These are phyloP conservation scores for Pseudopediastrum boryanum DNA, from an alignment of 139 green algal genomes.

Conservation along the genomic window DNA sequence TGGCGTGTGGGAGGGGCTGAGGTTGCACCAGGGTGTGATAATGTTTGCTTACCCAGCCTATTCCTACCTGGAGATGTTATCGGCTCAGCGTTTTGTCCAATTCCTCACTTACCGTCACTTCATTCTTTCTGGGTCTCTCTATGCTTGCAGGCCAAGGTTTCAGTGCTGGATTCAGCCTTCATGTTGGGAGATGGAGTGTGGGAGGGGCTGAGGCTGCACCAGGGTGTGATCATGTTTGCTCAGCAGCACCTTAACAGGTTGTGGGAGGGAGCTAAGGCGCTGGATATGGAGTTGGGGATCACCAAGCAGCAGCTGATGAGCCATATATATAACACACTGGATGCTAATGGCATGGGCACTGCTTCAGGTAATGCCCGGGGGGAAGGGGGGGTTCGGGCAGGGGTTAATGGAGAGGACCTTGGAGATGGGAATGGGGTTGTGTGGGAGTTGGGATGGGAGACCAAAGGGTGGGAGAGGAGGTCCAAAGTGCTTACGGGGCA, in stretches of 20 bases:
- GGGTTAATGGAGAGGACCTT: no score
- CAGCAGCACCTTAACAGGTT: constrained; percentile 38
- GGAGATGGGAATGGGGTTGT: no score
- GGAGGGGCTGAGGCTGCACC: constrained; percentile 73
- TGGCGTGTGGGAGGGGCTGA: constrained; percentile 80
- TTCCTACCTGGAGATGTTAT: constrained; percentile 74
- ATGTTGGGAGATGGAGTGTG: constrained; percentile 85
- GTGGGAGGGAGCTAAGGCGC: constrained; percentile 67
- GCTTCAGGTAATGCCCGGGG: constrained; percentile 17
- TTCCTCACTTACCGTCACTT: no score
- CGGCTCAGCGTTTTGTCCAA: no score
- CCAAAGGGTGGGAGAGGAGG: no score
- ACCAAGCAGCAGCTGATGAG: constrained; percentile 34
- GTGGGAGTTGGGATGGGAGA: no score
- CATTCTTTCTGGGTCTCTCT: no score
- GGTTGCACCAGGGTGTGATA: constrained; percentile 63
- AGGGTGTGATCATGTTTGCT: constrained; percentile 20
- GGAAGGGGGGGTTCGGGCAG: neutral
- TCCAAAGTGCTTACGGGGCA: no score
- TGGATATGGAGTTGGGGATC: constrained; percentile 74
- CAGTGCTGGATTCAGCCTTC: constrained; percentile 81
- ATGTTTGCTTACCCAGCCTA: constrained; percentile 58
- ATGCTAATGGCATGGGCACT: constrained; percentile 47
- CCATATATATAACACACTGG: constrained; percentile 36
- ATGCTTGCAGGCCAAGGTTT: constrained; percentile 70